Evolutionary conservation across 1,284 basidiomycete genomes (phyloP), one percentile per base, ranked within the genome.

Genomic region (Pisolithus thermaeus): DNA sequence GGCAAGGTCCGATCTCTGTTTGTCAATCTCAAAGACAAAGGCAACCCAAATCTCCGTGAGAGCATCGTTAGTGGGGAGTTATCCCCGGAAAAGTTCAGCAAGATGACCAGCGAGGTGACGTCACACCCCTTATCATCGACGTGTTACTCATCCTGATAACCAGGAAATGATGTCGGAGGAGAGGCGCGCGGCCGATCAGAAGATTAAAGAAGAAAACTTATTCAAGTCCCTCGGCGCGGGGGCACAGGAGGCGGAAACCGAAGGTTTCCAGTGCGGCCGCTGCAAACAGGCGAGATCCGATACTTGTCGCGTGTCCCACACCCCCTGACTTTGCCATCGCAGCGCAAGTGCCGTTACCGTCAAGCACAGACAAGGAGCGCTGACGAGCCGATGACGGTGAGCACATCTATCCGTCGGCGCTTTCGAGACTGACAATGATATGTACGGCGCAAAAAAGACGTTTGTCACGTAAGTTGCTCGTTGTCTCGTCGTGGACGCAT

Each of bases 161-260:
- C 56, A 94, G 91, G 95, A 99, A 62, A 92, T 99, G 87, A 96
- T 96, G 2, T 93, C 91, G 1, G 93, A 94, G 63, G 92, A 95
- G 61, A 79, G 93, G 36, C 89, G 91, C 61, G 83, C 85, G 3
- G 83, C 87, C 18, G 87, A 94, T 61, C 80, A 81, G 55, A 88
- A 87, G 63, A 89, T 99, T 57, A 80, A 83, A 51, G 83, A 90
- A 60, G 84, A 91, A 53, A 99, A 99, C 64, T 71, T 99, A 46
- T 91, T 94, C 77, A 90, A 94, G 49, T 88, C 95, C 2, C 83
- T 97, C 16, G 92, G 89, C 3, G 96, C 95, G 0, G 91, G 81
- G 14, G 90, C 95, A 58, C 87, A 84, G 52, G 82, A 91, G 69
- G 95, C 96, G 14, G 96, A 99, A 70, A 99, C 97, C 0, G 93